Evolutionary conservation across 2,329 filamentous ascomycete genomes (phyloP), one percentile per base, ranked within the genome.

Genomic region (Aspergillus bombycis): DNA sequence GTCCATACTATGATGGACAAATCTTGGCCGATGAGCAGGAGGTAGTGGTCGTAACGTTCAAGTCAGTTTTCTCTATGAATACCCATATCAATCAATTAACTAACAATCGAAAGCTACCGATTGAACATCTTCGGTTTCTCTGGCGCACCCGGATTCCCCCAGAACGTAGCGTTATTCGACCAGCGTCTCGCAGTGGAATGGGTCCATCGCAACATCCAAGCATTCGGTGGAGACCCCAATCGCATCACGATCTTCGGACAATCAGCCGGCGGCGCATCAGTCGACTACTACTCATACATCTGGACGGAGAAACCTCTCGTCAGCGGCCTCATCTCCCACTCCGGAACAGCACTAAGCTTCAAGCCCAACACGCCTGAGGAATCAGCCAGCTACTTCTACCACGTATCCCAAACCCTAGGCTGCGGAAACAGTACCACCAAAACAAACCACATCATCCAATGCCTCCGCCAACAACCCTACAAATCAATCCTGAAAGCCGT

Each of bases 181-280:
- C 84, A 86, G 67, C 79, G 85, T 2, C 67, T 80, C 16, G 84
- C 82, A 0, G 69, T 86, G 0, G 81, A 86, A 71, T 87, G 85
- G 85, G 72, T 84, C 0, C 76, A 76, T 3, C 75, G 80, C 50
- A 85, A 86, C 68, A 82, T 86, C 28, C 78, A 69, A 10, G 72
- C 74, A 0, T 87, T 87, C 65, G 84, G 84, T 21, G 85, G 85
- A 19, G 81, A 85, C 63, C 73, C 79, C 1, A 56, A 71, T 1
- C 72, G 74, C n/a, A 83, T 85, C 65, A 78, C 78, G 0, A 74
- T 84, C 21, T 83, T 80, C 70, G 83, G 82, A 2, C 79, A 83
- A 67, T 81, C 79, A 4, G 79, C 82, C 1, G 82, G 83, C 8
- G 62, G 68, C 26, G 56, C 66, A 11, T 65, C 71, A 0, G 70